These are phyloP conservation scores for Russula emetica DNA, from an alignment of 768 basidiomycete genomes.

Conservation along the genomic window DNA sequence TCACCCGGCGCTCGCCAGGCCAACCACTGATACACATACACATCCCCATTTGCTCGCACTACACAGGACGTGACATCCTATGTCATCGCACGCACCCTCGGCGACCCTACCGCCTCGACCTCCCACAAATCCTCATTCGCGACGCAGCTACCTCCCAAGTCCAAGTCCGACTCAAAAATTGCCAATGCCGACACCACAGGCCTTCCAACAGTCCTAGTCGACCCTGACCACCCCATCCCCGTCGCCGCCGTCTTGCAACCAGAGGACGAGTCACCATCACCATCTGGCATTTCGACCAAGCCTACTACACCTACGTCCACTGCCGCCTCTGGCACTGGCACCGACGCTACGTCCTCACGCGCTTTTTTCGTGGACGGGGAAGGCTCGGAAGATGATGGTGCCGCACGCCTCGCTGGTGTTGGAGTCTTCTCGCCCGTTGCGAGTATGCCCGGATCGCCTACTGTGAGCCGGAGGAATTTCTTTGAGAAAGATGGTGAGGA, in stretches of 20 bases:
- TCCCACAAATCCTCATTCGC: constrained; percentile 43
- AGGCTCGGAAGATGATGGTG: constrained; percentile 20
- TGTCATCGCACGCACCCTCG: constrained; percentile 76
- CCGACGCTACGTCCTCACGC: constrained; percentile 22
- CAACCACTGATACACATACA: background rate
- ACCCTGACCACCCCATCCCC: background rate
- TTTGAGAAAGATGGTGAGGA: constrained; percentile 8
- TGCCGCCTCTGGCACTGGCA: background rate
- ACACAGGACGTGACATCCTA: constrained; percentile 74
- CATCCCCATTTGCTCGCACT: background rate
- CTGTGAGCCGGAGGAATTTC: constrained; percentile 31
- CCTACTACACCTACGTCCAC: background rate
- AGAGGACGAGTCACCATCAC: background rate
- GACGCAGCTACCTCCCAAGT: background rate
- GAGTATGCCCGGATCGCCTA: constrained; percentile 64
- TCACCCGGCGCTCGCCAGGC: too few relatives aligned
- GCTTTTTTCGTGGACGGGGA: constrained; percentile 6
- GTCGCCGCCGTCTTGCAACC: background rate
- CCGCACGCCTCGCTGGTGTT: constrained; percentile 52
- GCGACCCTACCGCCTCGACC: constrained; percentile 68
- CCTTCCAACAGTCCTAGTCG: background rate
- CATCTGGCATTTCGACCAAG: background rate
- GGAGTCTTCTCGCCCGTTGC: constrained; percentile 69
- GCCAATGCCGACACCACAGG: constrained; percentile 13
- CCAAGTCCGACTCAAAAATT: background rate